Conservation (phyloP, 2,329 filamentous ascomycete genomes). For the Cladosporium sp. region DNA sequence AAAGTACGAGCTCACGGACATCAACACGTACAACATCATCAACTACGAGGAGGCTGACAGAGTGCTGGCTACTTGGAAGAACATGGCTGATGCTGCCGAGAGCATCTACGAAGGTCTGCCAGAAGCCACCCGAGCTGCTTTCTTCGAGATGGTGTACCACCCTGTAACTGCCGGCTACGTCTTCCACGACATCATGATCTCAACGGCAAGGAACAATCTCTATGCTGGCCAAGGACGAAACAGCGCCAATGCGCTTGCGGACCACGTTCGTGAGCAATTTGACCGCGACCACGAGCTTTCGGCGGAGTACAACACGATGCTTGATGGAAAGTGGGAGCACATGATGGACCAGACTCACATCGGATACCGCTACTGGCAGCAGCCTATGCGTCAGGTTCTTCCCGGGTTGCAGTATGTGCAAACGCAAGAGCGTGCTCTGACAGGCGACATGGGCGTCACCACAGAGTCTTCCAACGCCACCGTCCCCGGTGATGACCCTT, state of each 20-base stretch:
- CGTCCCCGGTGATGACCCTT: constrained; percentile 63
- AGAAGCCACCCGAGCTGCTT: constrained; percentile 50
- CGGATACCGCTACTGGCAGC: constrained; percentile 57
- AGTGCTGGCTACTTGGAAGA: constrained; percentile 53
- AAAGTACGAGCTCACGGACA: constrained; percentile 60
- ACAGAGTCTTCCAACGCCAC: constrained; percentile 64
- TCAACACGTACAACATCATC: constrained; percentile 55
- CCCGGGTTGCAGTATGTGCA: constrained; percentile 60
- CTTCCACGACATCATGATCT: constrained; percentile 52
- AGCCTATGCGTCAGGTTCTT: constrained; percentile 66
- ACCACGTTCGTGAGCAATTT: constrained; percentile 51
- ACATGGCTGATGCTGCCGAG: constrained; percentile 52
- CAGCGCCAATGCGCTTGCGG: constrained; percentile 52
- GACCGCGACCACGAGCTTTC: constrained; percentile 56
- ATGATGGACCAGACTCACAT: constrained; percentile 51
- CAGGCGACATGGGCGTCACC: constrained; percentile 60
- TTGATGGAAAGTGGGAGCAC: constrained; percentile 58
- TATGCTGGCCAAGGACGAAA: constrained; percentile 56
- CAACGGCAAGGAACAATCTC: constrained; percentile 49
- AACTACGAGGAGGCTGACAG: constrained; percentile 63
- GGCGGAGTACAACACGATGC: constrained; percentile 52
- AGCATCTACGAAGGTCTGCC: constrained; percentile 53
- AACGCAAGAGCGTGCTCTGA: constrained; percentile 52
- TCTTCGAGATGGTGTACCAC: constrained; percentile 60
- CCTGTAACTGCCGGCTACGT: constrained; percentile 56